These are phyloP conservation scores for Candida coquimbonensis DNA, from an alignment of 805 yeast genomes.

Conservation along the genomic window DNA sequence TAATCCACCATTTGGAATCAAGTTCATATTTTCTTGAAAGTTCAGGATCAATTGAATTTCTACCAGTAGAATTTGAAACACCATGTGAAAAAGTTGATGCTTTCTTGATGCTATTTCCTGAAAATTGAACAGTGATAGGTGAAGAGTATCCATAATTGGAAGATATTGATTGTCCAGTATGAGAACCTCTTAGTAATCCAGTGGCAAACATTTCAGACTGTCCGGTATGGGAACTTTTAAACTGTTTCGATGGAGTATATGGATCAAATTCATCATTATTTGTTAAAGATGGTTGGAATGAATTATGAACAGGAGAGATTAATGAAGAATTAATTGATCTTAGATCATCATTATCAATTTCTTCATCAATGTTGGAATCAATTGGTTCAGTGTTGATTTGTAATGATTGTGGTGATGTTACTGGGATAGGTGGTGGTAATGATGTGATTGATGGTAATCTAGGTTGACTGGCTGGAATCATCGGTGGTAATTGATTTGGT, in stretches of 20 bases:
- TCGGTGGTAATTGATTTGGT: constrained; percentile 5
- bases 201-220: neutral
- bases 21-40: constrained; percentile 19
- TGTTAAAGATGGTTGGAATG: neutral
- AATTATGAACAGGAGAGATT: neutral
- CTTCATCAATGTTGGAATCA: neutral
- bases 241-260: constrained; percentile 2
- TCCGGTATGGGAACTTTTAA: constrained; percentile 7
- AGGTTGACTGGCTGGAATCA: constrained; percentile 8
- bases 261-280: constrained; percentile 1
- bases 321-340: constrained; percentile 1
- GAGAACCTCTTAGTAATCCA: constrained; percentile 3
- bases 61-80: too few relatives aligned
- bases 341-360: neutral
- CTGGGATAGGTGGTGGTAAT: constrained; percentile 6
- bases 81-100: constrained; percentile 16
- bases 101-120: constrained; percentile 7
- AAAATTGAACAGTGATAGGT: constrained; percentile 4
- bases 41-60: neutral
- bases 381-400: neutral
- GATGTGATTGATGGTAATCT: constrained; percentile 3
- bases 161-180: constrained; percentile 4
- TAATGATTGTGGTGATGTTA: constrained; percentile 1
- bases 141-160: constrained; percentile 1
- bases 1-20: constrained; percentile 61